phyloP scores from a whole-genome alignment of 148 eudicot genomes.

The Fallopia convolvulus region DNA sequence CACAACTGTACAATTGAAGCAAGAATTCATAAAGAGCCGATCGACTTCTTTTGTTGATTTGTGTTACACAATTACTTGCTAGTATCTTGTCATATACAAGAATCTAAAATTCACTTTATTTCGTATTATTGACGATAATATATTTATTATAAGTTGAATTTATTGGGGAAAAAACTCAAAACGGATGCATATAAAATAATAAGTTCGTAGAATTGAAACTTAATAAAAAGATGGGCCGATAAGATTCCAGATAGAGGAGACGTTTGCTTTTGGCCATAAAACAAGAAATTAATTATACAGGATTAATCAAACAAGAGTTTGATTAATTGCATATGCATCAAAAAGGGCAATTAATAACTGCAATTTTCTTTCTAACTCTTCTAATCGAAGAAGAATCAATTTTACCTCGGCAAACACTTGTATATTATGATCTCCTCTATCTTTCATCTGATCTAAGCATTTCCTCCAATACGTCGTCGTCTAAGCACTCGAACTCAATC shows the following conservation, averaged over 20 bases:
- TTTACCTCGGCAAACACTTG: background rate
- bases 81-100: too few relatives aligned
- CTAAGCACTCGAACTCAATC: conserved; percentile 16
- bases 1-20: background rate
- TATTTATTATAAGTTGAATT: background rate
- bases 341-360: background rate
- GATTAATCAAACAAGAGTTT: background rate
- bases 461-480: conserved; percentile 13
- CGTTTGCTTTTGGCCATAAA: background rate
- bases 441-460: conserved; percentile 13
- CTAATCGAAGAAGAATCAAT: background rate
- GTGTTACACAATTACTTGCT: too few relatives aligned
- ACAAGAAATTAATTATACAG: background rate
- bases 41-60: too few relatives aligned
- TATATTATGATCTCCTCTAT: background rate
- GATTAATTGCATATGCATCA: background rate
- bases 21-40: background rate
- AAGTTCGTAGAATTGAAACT: too few relatives aligned
- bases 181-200: background rate
- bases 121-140: too few relatives aligned
- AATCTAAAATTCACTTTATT: too few relatives aligned
- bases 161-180: background rate
- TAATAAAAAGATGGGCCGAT: too few relatives aligned
- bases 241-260: too few relatives aligned
- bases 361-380: background rate